Evolutionary conservation across 768 basidiomycete genomes (phyloP).

Genomic region (Lentinula lateritia): DNA sequence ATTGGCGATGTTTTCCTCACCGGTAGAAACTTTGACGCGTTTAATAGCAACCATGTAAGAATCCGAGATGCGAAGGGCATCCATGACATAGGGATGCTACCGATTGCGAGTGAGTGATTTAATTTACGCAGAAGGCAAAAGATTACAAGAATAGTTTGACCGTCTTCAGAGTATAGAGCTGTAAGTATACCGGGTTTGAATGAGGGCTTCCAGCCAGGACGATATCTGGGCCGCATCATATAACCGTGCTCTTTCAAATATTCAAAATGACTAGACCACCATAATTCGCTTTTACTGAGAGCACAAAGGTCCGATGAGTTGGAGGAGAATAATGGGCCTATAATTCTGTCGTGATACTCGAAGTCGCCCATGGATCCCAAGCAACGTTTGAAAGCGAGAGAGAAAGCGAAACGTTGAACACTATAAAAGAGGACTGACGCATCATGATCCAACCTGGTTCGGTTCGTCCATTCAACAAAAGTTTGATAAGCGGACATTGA

Average conservation of each 20-base stretch:
- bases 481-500: too few species aligned
- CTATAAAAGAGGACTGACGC: too few species aligned
- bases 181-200: conserved; percentile 1
- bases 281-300: neutral
- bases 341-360: neutral
- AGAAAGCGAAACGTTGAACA: too few species aligned
- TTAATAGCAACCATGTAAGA: conserved; percentile 16
- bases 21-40: neutral
- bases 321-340: neutral
- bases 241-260: conserved; percentile 14
- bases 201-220: conserved; percentile 15
- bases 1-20: conserved; percentile 13
- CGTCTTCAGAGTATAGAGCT: neutral
- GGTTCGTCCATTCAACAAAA: too few species aligned
- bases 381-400: too few species aligned
- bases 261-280: too few species aligned
- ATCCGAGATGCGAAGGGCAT: conserved; percentile 17
- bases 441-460: too few species aligned
- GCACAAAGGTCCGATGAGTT: too few species aligned
- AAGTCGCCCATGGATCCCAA: neutral
- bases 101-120: too few species aligned
- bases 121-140: too few species aligned
- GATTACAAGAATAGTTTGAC: neutral
- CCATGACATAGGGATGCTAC: conserved; percentile 6
- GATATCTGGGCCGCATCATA: conserved; percentile 11